Evolutionary conservation across 345 rosid genomes (phyloP), one percentile per base, ranked within the genome.

Genomic region (Toxicodendron radicans): DNA sequence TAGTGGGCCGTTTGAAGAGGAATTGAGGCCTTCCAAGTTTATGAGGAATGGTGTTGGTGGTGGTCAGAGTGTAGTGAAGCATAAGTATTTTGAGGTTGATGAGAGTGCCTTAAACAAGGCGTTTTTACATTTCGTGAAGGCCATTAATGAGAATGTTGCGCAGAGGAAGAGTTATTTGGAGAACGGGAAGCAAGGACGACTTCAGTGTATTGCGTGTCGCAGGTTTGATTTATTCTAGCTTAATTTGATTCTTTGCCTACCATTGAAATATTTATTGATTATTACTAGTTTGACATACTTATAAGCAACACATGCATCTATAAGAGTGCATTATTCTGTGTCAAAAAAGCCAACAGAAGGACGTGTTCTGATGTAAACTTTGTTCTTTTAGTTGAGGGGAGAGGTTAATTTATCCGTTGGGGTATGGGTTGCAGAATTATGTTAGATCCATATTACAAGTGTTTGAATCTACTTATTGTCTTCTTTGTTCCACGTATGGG

Each of bases 181-280:
- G 82, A 79, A 89, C 24, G 98, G 97, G 71, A 96, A 86, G 73
- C 88, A 79, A 32, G 97, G 97, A 12, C 83, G 91, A 60, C 86
- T 93, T 71, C 90, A 79, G 24, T 96, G 99, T 76, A 74, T 89
- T 63, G 97, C 87, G 68, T 96, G 99, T 67, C 84, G 84, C 91
- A 93, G 98, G 98, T 91, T 87, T 79, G 91, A 70, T 80, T 60
- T 73, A 64, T 75, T 80, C 27, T 71, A 58, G 58, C 16, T 80
- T 64, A 77, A 66, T 64, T 38, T 76, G 17, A 70, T 82, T 73
- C 56, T 68, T 79, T 78, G 58, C 18, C 64, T 73, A 56, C 53
- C 11, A 11, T 46, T 66, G 17, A 65, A 57, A 38, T 62, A 3
- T 23, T 69, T 20, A 4, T 54, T 35, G 23, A 16, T 71, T 68